Base-by-base conservation (phyloP, 2,329 filamentous ascomycete species). In the Colletotrichum sp. region DNA sequence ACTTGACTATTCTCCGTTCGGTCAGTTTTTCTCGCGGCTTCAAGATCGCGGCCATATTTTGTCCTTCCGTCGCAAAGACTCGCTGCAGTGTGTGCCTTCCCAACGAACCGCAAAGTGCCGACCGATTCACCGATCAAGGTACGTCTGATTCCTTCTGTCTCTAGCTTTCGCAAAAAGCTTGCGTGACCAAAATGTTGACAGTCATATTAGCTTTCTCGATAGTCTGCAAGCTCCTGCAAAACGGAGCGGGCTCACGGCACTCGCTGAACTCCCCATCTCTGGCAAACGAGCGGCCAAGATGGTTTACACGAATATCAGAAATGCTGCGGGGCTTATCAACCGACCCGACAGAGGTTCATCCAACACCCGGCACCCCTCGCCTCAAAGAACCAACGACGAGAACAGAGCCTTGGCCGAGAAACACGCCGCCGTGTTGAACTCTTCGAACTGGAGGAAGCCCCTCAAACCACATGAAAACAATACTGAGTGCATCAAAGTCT, bases 391-490 rank as follows among this genome's bases (percentile, higher is more conserved):
- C 3, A 21, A 34, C 28, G 49, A 36, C 39, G 49, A 74, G 26
- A 32, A 34, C 26, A 13, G 13, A 8, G 65, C 13, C 34, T 28
- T n/a, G 52, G n/a, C 62, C 24, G 69, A 72, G 13, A 77, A 74
- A 34, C 10, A 55, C 30, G 52, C 21, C 10, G 21, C 63, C 32
- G 65, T 60, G n/a, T 44, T 70, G 3, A 34, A 32, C 7, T 52
- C 64, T 16, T 36, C 57, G 9, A 76, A 77, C 18, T 76, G 76
- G 73, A 69, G 76, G n/a, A 68, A 64, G 49, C 59, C 69, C 6
- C 36, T 65, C 8, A n/a, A 32, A 32, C 44, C 52, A 9, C 32
- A 30, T 10, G 24, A 67, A 36, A 21, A 63, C 21, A 36, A 72
- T n/a, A n/a, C 6, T 34, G 39, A 39, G 10, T 34, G 49, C 9